Evolutionary conservation across 352 stramenopile species (phyloP).

Genomic region (Phytophthora capsici): DNA sequence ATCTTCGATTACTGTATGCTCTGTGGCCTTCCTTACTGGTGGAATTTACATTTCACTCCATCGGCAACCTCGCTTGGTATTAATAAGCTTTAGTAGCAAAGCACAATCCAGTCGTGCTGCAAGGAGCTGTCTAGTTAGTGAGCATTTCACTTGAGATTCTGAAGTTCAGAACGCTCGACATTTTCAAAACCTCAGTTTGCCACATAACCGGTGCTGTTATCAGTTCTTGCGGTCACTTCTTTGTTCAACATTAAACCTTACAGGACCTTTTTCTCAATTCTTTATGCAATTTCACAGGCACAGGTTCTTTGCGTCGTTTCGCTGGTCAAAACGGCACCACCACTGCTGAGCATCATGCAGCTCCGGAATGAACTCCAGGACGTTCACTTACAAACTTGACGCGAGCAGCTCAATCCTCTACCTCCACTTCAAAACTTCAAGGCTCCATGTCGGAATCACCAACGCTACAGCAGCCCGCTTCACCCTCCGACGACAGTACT

Average conservation of each 20-base stretch:
- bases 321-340: conserved; percentile 1
- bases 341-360: neutral
- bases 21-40: neutral
- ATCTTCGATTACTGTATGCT: neutral
- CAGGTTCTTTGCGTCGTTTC: conserved; percentile 8
- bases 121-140: no score
- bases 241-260: neutral
- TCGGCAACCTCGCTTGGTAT: neutral
- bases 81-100: no score
- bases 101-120: neutral
- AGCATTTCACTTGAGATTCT: no score
- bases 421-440: neutral
- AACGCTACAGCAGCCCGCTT: conserved; percentile 2
- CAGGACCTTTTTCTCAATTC: neutral
- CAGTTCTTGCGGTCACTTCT: neutral
- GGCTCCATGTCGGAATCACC: neutral
- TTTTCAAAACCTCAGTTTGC: no score
- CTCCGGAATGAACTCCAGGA: neutral
- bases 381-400: conserved; percentile 1
- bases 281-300: neutral
- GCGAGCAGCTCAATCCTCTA: neutral
- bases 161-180: neutral
- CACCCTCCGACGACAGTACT: neutral
- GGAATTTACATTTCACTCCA: neutral
- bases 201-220: neutral